Conservation (phyloP, 139 green algal genomes). For the Picochlorum costavermella region DNA sequence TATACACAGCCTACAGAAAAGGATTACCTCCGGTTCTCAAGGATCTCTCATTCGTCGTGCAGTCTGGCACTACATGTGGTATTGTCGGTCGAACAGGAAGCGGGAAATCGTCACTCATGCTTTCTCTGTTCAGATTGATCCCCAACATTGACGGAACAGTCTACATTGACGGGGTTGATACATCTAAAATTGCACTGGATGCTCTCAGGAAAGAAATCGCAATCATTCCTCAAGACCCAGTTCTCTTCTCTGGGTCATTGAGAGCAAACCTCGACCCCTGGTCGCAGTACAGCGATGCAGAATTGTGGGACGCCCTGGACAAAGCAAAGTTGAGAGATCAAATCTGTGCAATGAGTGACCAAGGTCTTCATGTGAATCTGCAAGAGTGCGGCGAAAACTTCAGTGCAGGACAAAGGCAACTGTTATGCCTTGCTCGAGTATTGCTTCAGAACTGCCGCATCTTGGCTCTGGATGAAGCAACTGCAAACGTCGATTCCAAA, state of each 20-base stretch:
- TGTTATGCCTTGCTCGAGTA: conserved; percentile 78
- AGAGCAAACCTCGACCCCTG: conserved; percentile 77
- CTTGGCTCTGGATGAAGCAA: conserved; percentile 66
- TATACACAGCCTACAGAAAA: conserved; percentile 61
- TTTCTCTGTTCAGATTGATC: conserved; percentile 78
- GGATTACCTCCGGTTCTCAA: conserved; percentile 61
- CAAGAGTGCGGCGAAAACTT: conserved; percentile 75
- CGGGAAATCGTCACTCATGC: conserved; percentile 71
- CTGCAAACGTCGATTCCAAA: conserved; percentile 75
- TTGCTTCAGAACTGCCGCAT: conserved; percentile 34
- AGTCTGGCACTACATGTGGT: conserved; percentile 41
- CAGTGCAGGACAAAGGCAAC: conserved; percentile 74
- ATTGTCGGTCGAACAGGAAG: conserved; percentile 69
- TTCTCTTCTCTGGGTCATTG: conserved; percentile 73
- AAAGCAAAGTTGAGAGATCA: conserved; percentile 44
- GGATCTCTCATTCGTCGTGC: conserved; percentile 55
- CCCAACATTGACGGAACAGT: conserved; percentile 54
- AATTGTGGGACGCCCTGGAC: conserved; percentile 60
- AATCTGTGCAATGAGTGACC: conserved; percentile 23
- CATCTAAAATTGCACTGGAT: conserved; percentile 51
- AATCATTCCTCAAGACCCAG: conserved; percentile 75
- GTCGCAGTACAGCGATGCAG: conserved; percentile 34
- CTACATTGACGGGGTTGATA: conserved; percentile 64
- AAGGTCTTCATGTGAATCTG: conserved; percentile 67
- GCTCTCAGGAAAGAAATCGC: conserved; percentile 61